phyloP scores from a whole-genome alignment of 2,329 filamentous ascomycete genomes.

The Aureobasidium musti region DNA sequence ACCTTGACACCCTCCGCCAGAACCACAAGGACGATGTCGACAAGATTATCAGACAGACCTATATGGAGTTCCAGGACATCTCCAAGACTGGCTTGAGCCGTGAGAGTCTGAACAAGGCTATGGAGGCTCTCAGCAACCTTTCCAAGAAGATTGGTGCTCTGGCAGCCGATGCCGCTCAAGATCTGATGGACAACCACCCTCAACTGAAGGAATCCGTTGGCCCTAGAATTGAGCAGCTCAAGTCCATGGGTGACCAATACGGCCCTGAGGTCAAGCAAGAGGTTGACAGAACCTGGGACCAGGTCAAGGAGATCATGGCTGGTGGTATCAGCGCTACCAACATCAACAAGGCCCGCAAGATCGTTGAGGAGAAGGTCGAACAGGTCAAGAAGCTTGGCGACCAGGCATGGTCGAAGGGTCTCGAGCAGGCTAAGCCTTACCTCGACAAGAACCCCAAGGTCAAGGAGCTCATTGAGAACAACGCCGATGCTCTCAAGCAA shows the following conservation, averaged over 20 bases:
- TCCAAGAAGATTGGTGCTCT: constrained; percentile 64
- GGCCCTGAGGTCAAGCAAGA: constrained; percentile 77
- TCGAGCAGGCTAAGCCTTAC: constrained; percentile 70
- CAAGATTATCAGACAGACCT: constrained; percentile 66
- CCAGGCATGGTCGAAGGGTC: constrained; percentile 69
- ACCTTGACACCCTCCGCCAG: constrained; percentile 66
- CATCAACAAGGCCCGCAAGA: constrained; percentile 56
- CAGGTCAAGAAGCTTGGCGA: constrained; percentile 68
- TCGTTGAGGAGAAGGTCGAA: constrained; percentile 70
- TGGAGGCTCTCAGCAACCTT: constrained; percentile 54
- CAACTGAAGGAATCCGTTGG: constrained; percentile 71
- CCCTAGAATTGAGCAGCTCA: constrained; percentile 66
- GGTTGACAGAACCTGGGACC: constrained; percentile 68
- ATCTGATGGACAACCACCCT: constrained; percentile 73
- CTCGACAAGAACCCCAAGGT: constrained; percentile 76
- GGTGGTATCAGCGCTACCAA: constrained; percentile 62
- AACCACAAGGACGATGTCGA: constrained; percentile 72
- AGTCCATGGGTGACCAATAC: constrained; percentile 67
- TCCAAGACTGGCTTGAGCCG: constrained; percentile 63
- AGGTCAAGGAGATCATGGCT: constrained; percentile 65
- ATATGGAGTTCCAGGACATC: constrained; percentile 65
- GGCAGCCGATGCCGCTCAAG: constrained; percentile 61
- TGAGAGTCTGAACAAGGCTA: constrained; percentile 62
- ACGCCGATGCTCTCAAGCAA: constrained; percentile 66
- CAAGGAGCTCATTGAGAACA: constrained; percentile 71